These are phyloP conservation scores for Fagopyrum tataricum DNA, from an alignment of 148 eudicot genomes.

Conservation along the genomic window DNA sequence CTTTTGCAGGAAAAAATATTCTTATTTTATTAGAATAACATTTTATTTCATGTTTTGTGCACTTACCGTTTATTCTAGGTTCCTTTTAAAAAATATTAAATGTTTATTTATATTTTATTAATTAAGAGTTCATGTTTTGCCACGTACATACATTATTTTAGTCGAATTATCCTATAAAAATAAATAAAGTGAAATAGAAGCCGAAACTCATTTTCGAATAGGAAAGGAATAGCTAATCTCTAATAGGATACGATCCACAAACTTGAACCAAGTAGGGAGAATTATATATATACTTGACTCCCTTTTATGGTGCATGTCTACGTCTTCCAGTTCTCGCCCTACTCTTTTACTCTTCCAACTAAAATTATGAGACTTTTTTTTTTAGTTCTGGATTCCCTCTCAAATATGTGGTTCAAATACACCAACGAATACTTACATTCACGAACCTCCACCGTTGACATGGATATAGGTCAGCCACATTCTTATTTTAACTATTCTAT, in stretches of 20 bases:
- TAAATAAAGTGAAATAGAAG: too few relatives aligned
- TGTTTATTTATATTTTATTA: too few relatives aligned
- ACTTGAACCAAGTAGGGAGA: background rate
- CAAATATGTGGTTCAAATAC: background rate
- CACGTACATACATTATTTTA: too few relatives aligned
- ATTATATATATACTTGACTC: background rate
- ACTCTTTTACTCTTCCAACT: background rate
- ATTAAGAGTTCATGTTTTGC: too few relatives aligned
- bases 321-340: background rate
- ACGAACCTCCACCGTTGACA: background rate
- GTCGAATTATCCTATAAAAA: too few relatives aligned
- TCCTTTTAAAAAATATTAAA: too few relatives aligned
- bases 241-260: background rate
- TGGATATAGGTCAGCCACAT: background rate
- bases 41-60: too few relatives aligned
- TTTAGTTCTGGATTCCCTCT: conserved; percentile 1
- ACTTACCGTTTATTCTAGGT: too few relatives aligned
- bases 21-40: too few relatives aligned
- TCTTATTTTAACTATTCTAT: background rate
- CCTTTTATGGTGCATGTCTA: background rate
- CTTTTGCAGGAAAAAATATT: too few relatives aligned
- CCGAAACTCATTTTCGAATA: background rate
- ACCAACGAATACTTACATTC: background rate
- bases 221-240: background rate
- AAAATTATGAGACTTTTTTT: background rate